Conservation (phyloP, 2,329 filamentous ascomycete genomes). For the Aspergillus latus region DNA sequence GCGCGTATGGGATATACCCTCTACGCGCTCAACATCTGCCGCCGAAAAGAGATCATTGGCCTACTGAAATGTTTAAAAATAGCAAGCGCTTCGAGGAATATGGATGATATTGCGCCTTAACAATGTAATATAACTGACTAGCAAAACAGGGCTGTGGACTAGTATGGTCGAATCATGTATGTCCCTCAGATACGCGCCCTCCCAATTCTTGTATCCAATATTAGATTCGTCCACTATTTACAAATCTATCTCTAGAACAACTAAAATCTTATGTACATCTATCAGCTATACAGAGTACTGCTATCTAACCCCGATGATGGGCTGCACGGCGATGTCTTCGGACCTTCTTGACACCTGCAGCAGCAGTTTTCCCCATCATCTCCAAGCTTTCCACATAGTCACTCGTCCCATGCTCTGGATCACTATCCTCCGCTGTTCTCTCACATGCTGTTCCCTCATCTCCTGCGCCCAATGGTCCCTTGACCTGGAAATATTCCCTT, state of each 20-base stretch:
- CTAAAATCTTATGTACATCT: neutral
- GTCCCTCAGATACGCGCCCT: too few species aligned
- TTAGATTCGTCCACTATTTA: neutral
- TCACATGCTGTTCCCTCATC: neutral
- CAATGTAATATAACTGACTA: too few species aligned
- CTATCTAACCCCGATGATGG: neutral
- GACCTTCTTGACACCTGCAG: neutral
- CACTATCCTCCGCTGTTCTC: conserved; percentile 6
- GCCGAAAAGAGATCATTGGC: too few species aligned
- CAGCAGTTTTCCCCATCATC: conserved; percentile 13
- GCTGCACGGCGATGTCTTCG: neutral
- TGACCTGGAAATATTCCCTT: neutral
- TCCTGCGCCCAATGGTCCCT: neutral
- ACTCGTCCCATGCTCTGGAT: conserved; percentile 18
- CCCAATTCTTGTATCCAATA: neutral
- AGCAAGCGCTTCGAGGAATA: too few species aligned
- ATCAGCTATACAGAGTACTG: neutral
- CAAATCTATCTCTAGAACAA: neutral
- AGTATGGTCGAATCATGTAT: too few species aligned
- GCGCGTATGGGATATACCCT: too few species aligned
- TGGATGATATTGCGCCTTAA: too few species aligned
- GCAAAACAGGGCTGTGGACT: too few species aligned
- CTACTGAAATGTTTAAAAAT: too few species aligned
- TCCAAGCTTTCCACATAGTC: conserved; percentile 19
- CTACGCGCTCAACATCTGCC: too few species aligned